Evolutionary conservation across 2,329 filamentous ascomycete species (phyloP), one percentile per base, ranked within the genome.

Genomic region (Colletotrichum tabaci): DNA sequence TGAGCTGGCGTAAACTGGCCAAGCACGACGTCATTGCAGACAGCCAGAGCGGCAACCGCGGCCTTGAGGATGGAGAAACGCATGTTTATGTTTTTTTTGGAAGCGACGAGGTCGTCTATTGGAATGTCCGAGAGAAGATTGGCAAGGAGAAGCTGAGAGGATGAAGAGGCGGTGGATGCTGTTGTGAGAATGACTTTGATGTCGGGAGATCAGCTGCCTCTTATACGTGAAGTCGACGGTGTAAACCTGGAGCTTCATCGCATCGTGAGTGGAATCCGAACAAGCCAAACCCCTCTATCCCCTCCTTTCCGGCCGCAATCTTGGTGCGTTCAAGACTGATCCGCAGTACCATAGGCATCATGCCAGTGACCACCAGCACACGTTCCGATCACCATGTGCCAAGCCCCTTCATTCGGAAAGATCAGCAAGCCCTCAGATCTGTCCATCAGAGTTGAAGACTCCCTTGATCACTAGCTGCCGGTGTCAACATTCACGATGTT

Each of bases 1-100:
- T 80, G 55, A 2, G 55, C 7, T 6, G 74, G 30, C 4, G 75
- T 74, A 18, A 74, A 15, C 12, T 73, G 69, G 21, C 72, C 71
- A 21, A 76, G 21, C 13, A 74, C 72, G 16, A 75, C 57, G 5
- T 67, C 62, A 26, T 73, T 67, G 40, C 74, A 66, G 18, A 76
- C 21, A 1, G 76, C 75, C 38, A 76, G 52, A 1, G 71, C 74
- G 1, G 73, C 66, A 21, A 72, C 61, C 44, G 63, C 63, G 9
- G 66, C 52, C 65, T 72, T 75, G 61, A 75, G 65, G 50, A 74
- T 50, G 53, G 71, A 75, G 64, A 71, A 60, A 2, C 56, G 67
- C 75, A 76, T 76, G 2, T 35, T 75, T 58, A 35, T 75, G 52
- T 15, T 4, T 10, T 9, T 49, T 2, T 21, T 18, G 10, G 0